phyloP scores from a whole-genome alignment of 352 stramenopile genomes.

The Phytopythium sindhum region DNA sequence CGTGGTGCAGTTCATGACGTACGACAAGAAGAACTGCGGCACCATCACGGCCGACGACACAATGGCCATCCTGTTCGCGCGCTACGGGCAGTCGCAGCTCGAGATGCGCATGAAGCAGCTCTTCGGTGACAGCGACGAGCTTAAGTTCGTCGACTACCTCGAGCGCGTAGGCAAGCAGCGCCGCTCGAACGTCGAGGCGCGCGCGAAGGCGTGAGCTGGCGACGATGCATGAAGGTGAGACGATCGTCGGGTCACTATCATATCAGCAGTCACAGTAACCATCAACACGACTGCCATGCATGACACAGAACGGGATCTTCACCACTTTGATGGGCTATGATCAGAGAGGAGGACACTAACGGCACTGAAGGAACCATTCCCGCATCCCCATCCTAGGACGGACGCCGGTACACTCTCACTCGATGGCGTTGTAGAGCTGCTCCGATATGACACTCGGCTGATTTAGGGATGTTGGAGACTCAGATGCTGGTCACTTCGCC shows the following conservation, averaged over 20 bases:
- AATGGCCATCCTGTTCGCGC: slow-evolving; percentile 97
- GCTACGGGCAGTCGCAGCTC: slow-evolving; percentile 86
- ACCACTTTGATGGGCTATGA: background rate
- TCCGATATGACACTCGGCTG: background rate
- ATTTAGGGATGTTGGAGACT: background rate
- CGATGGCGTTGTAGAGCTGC: background rate
- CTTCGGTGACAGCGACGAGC: slow-evolving; percentile 85
- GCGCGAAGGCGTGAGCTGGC: slow-evolving; percentile 34
- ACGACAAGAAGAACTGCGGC: slow-evolving; percentile 94
- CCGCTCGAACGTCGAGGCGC: slow-evolving; percentile 52
- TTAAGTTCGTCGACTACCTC: slow-evolving; percentile 79
- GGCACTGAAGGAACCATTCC: too few relatives aligned
- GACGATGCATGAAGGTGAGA: too few relatives aligned
- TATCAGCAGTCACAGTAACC: background rate
- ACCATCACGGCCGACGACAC: slow-evolving; percentile 96
- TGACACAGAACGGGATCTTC: background rate
- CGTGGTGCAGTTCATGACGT: slow-evolving; percentile 98
- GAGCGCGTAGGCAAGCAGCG: slow-evolving; percentile 74
- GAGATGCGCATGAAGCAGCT: slow-evolving; percentile 91
- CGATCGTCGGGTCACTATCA: too few relatives aligned
- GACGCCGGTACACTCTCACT: too few relatives aligned
- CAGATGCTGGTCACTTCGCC: background rate
- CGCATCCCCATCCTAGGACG: too few relatives aligned
- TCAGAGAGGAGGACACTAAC: too few relatives aligned
- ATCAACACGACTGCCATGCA: background rate